Evolutionary conservation across 2,329 filamentous ascomycete species (phyloP), one percentile per base, ranked within the genome.

Genomic region (Colletotrichum eleusines): DNA sequence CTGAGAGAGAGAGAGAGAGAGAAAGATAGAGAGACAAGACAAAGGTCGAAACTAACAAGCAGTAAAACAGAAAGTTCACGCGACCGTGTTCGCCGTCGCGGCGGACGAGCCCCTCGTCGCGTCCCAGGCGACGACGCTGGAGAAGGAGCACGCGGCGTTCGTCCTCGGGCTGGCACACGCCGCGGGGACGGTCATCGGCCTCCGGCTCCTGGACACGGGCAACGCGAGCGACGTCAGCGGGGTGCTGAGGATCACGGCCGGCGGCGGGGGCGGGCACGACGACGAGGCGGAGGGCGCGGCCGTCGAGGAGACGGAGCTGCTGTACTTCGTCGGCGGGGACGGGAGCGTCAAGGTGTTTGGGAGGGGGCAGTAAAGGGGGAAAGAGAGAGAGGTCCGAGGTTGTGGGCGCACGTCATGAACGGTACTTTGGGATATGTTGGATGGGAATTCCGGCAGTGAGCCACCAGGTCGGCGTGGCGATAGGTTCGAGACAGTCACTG

Each of bases 141-240:
- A 96, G 78, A 87, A 84, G 58, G 87, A 91, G 70, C 90, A 94
- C 75, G 89, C 92, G 1, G 86, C 90, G n/a, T 88, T 97, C 70
- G 81, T 92, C 26, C 84, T 94, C 44, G 88, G 88, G 7, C 81
- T 92, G 73, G 92, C 92, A n/a, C 94, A 98, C 78, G 87, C 89
- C 75, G 93, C 94, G 11, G 82, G 88, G n/a, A 84, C 88, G 73
- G 86, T 95, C 4, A 81, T 97, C 75, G 89, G 92, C 72, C 82
- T 96, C 69, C 86, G 95, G 63, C 86, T 91, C 76, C 80, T 98
- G 72, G 94, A 97, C 77, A 97, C 94, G 0, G 95, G 95, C 0
- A 90, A 91, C n/a, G 95, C 95, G 73, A 91, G 88, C 78, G 95
- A 98, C 81, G 93, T 98, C 40, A 97, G 93, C 81, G 95, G 95